A percentile compares a stretch with the other conserved stretches of the same genome.
Conservation (phyloP, 192 early-diverging fungal species). For the Backusella macrospora region DNA sequence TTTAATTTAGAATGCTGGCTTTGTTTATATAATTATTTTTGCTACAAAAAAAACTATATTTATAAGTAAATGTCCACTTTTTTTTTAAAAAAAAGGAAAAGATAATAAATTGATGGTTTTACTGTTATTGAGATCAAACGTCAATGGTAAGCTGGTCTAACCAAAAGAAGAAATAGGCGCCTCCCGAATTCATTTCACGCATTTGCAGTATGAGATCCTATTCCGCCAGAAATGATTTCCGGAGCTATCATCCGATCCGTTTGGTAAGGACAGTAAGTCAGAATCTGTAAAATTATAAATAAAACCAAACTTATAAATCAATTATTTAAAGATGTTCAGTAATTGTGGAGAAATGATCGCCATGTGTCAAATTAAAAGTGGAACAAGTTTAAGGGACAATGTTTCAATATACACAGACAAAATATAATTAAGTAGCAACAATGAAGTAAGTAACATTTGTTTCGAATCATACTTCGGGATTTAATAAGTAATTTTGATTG, state of each 20-base stretch:
- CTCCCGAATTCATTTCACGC: background rate
- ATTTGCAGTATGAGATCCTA: background rate
- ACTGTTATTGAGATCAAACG: background rate
- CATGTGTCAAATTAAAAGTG: background rate
- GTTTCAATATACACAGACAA: conserved; percentile 1
- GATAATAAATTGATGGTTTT: background rate
- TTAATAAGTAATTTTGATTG: background rate
- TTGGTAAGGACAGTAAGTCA: background rate
- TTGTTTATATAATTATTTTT: background rate
- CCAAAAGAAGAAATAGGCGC: background rate
- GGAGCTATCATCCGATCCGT: background rate
- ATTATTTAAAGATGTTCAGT: background rate
- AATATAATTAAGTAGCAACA: background rate
- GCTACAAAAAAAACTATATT: background rate
- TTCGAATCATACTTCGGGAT: background rate
- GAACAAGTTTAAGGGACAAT: conserved; percentile 10
- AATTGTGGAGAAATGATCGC: background rate
- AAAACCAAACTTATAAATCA: background rate
- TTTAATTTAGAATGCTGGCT: background rate
- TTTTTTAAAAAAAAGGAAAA: background rate
- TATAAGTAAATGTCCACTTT: background rate
- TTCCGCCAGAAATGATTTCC: conserved; percentile 9
- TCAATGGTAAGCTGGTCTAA: background rate
- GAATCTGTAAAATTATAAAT: background rate
- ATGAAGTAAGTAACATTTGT: background rate